These are phyloP conservation scores for Miamiensis avidus DNA, from an alignment of 169 alveolate species.

Conservation along the genomic window DNA sequence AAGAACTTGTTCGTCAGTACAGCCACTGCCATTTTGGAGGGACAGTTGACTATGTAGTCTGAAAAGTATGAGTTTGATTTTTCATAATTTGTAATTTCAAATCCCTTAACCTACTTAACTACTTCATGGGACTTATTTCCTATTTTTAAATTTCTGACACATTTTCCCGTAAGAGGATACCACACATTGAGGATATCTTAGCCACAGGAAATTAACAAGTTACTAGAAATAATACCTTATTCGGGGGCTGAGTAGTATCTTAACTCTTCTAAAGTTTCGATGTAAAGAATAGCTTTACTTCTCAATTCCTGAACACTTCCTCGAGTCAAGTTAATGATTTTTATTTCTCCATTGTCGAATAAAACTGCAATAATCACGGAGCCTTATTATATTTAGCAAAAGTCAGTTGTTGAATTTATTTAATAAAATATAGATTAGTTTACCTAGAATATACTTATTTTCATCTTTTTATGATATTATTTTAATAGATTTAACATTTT, in stretches of 20 bases:
- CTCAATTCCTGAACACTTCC: background rate
- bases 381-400: background rate
- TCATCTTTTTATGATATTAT: conserved; percentile 8
- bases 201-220: background rate
- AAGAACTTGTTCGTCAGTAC: conserved; percentile 13
- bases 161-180: conserved; percentile 7
- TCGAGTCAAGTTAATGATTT: conserved; percentile 1
- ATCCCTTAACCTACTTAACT: background rate
- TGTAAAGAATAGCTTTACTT: background rate
- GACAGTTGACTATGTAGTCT: conserved; percentile 16
- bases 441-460: background rate
- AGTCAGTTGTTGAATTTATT: no score
- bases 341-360: conserved; percentile 5
- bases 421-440: background rate
- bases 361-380: conserved; percentile 2
- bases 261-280: conserved; percentile 7
- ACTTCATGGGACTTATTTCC: background rate
- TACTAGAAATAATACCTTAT: background rate
- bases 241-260: background rate
- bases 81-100: conserved; percentile 14
- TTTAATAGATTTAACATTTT: conserved; percentile 3
- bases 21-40: conserved; percentile 10
- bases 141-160: conserved; percentile 18
- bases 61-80: background rate
- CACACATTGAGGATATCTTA: conserved; percentile 13